Percentiles rank a stretch among this genome's conserved stretches.
These are phyloP conservation scores for Candolleomyces efflorescens DNA, from an alignment of 768 basidiomycete genomes.

Conservation along the genomic window DNA sequence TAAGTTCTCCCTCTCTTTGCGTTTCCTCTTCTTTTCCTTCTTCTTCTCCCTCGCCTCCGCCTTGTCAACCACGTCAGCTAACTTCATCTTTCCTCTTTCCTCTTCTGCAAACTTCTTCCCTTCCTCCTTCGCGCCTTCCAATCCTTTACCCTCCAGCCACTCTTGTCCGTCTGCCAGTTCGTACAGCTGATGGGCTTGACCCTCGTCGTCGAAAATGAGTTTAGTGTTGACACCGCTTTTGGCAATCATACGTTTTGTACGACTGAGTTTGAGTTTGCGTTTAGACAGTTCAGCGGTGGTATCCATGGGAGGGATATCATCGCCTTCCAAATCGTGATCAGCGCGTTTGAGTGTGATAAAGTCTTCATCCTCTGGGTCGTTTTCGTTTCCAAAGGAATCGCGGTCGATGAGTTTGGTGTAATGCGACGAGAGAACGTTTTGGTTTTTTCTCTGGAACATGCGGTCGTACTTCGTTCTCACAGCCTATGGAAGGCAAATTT, in stretches of 20 bases:
- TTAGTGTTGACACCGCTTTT: slow-evolving; percentile 65
- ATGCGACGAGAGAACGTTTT: slow-evolving; percentile 85
- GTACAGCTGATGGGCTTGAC: slow-evolving; percentile 75
- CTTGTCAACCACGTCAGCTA: slow-evolving; percentile 72
- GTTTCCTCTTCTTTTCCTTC: slow-evolving; percentile 87
- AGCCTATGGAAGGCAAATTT: slow-evolving; percentile 18
- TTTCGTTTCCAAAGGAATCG: slow-evolving; percentile 35
- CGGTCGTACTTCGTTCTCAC: slow-evolving; percentile 94
- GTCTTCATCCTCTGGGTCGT: slow-evolving; percentile 64
- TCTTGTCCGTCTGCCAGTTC: slow-evolving; percentile 78
- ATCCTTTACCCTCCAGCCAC: slow-evolving; percentile 57
- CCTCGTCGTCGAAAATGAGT: slow-evolving; percentile 88
- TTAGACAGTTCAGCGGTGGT: slow-evolving; percentile 63
- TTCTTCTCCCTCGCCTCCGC: slow-evolving; percentile 84
- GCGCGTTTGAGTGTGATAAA: slow-evolving; percentile 94
- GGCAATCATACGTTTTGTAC: slow-evolving; percentile 67
- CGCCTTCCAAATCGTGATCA: slow-evolving; percentile 64
- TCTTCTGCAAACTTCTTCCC: slow-evolving; percentile 66
- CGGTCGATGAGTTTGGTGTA: slow-evolving; percentile 86
- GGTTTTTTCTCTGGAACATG: slow-evolving; percentile 97
- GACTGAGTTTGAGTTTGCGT: slow-evolving; percentile 74
- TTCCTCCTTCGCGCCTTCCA: slow-evolving; percentile 60
- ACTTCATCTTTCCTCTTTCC: slow-evolving; percentile 69
- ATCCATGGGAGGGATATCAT: slow-evolving; percentile 22
- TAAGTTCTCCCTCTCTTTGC: slow-evolving; percentile 71